phyloP scores from a whole-genome alignment of 352 stramenopile species.

The Pythium guiyangense region DNA sequence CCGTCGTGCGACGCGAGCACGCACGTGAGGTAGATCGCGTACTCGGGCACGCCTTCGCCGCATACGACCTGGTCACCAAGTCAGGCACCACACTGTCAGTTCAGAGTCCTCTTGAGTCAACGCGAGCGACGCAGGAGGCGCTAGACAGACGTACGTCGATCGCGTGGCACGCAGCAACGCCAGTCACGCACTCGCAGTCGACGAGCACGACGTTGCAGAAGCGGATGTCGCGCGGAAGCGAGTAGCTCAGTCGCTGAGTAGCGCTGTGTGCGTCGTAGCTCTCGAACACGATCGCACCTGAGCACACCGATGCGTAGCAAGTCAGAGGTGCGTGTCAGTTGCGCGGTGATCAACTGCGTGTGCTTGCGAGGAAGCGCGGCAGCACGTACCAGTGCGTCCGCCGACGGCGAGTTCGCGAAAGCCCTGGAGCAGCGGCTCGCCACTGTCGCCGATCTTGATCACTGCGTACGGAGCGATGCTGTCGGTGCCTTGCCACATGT shows the following conservation, averaged over 20 bases:
- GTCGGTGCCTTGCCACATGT: constrained; percentile 2
- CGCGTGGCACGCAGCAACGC: constrained; percentile 4
- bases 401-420: constrained; percentile 5
- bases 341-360: too few relatives aligned
- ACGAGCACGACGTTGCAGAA: constrained; percentile 7
- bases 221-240: neutral
- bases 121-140: neutral
- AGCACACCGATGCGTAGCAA: too few relatives aligned
- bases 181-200: constrained; percentile 13
- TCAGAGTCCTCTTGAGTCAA: too few relatives aligned
- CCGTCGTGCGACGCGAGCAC: constrained; percentile 7
- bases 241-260: constrained; percentile 3
- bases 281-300: constrained; percentile 8
- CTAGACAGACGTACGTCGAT: constrained; percentile 1
- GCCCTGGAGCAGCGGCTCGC: constrained; percentile 5
- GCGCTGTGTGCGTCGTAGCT: constrained; percentile 1
- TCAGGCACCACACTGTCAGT: neutral
- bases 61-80: constrained; percentile 2
- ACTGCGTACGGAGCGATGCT: constrained; percentile 2
- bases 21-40: constrained; percentile 8
- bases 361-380: too few relatives aligned
- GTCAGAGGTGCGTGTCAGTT: too few relatives aligned
- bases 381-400: constrained; percentile 1
- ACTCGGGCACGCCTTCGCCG: constrained; percentile 6
- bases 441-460: constrained; percentile 8